phyloP scores from a whole-genome alignment of 2,329 filamentous ascomycete genomes.

The Hymenoscyphus repandus region DNA sequence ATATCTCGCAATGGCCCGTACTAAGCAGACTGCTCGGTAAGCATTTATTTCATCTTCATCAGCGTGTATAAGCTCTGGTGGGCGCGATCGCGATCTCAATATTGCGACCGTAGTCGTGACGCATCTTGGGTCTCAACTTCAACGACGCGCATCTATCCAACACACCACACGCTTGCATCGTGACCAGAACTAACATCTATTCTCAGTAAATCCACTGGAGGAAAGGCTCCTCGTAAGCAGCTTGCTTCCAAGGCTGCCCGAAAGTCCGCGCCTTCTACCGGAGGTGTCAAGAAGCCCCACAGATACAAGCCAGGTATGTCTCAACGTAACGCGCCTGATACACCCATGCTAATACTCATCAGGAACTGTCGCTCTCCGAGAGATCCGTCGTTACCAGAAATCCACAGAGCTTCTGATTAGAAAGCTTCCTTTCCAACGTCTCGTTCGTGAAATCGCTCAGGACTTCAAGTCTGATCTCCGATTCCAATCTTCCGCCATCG shows the following conservation, averaged over 20 bases:
- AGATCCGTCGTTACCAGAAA: constrained; percentile 98
- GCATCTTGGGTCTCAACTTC: constrained; percentile 22
- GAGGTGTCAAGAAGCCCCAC: constrained; percentile 95
- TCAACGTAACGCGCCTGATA: constrained; percentile 13
- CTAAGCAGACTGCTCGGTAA: constrained; percentile 54
- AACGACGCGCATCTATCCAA: constrained; percentile 15
- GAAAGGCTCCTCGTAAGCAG: constrained; percentile 86
- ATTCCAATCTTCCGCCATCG: constrained; percentile 98
- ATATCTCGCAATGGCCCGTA: constrained; percentile 35
- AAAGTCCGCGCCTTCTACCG: constrained; percentile 96
- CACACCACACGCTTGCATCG: not conserved
- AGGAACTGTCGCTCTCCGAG: constrained; percentile 91
- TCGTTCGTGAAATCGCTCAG: constrained; percentile 95
- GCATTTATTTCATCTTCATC: constrained; percentile 13
- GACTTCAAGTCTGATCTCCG: constrained; percentile 93
- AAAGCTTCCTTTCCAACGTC: constrained; percentile 96
- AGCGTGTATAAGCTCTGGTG: not conserved
- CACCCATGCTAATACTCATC: not conserved
- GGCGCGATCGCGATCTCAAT: constrained; percentile 25
- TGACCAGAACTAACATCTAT: constrained; percentile 22
- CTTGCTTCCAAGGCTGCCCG: constrained; percentile 96
- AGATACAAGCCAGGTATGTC: constrained; percentile 72
- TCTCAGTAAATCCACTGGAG: constrained; percentile 66
- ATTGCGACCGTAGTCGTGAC: constrained; percentile 24
- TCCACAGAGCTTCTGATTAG: constrained; percentile 92